Evolutionary conservation across 331 rosid genomes (phyloP).

Genomic region (Malus hybrid): DNA sequence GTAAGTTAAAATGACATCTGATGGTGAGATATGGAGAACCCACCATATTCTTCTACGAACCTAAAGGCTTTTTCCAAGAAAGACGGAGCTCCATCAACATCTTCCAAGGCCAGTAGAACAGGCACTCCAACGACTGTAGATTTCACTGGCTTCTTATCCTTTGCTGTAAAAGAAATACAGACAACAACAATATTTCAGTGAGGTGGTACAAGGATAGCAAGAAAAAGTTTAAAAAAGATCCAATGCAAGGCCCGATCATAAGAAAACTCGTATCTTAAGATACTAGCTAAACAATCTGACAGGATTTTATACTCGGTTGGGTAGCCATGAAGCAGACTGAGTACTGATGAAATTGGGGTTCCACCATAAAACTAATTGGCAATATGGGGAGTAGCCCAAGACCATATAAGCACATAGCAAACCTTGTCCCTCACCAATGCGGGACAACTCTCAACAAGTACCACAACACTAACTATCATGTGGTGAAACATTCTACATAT

Average conservation of each 20-base stretch:
- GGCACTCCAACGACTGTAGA: conserved; percentile 75
- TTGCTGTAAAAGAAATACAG: conserved; percentile 39
- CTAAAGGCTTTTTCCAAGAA: conserved; percentile 90
- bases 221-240: conserved; percentile 15
- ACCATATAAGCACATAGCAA: no score
- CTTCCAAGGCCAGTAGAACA: conserved; percentile 88
- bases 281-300: no score
- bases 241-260: conserved; percentile 9
- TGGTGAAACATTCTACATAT: background rate
- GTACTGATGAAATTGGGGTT: no score
- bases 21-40: conserved; percentile 16
- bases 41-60: conserved; percentile 79
- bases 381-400: no score
- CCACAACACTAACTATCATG: background rate
- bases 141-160: conserved; percentile 50
- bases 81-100: conserved; percentile 89
- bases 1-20: background rate
- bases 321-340: background rate
- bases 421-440: no score
- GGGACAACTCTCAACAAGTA: no score
- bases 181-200: conserved; percentile 10
- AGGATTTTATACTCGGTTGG: background rate
- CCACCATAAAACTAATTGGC: no score
- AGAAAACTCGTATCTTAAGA: background rate
- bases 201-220: conserved; percentile 16